Evolutionary conservation across 352 stramenopile species (phyloP), one percentile per base, ranked within the genome.

Genomic region (Globisporangium rhizosaccharum): DNA sequence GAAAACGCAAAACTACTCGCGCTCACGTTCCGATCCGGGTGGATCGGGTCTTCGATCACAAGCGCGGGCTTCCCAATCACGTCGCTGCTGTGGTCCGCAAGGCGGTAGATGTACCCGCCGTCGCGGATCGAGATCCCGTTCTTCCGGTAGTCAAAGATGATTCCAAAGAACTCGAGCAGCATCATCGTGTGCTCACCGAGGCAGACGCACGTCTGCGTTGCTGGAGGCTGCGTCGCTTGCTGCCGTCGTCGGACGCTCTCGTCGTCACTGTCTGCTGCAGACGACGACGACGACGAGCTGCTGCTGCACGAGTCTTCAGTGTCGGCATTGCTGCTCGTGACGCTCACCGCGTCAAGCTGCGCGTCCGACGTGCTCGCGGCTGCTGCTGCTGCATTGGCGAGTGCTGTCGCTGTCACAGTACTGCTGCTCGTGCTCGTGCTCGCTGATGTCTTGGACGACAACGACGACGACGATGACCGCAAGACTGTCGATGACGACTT

Each of bases 11-110:
- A 95, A 67, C 82, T 95, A 53, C 81, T 88, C n/a, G 85, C 83
- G 46, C 83, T 89, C 8, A 95, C 85, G 39, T 95, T 95, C 58
- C 84, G 80, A 53, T 93, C 83, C 5, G 85, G 84, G 54, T 95
- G 76, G 58, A 95, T 93, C n/a, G 85, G 83, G 61, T 93, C 85
- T 51, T 95, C 83, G n/a, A 95, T 89, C 58, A 95, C 84, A n/a
- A 95, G 67, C 42, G 75, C 70, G 28, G 79, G 79, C 62, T 92
- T 89, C 45, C 71, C 66, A 4, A 88, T 59, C 23, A 86, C 67
- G 17, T 59, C 52, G 39, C 67, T 64, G 30, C 74, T 61, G 56
- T 73, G 72, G 51, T 87, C 84, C 0, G 81, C 82, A 8, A 93
- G 69, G 1, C 83, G 71, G 67, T 92, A 95, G 56, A 93, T 91